phyloP scores from a whole-genome alignment of 2,329 filamentous ascomycete species.

The Beauveria varroae region DNA sequence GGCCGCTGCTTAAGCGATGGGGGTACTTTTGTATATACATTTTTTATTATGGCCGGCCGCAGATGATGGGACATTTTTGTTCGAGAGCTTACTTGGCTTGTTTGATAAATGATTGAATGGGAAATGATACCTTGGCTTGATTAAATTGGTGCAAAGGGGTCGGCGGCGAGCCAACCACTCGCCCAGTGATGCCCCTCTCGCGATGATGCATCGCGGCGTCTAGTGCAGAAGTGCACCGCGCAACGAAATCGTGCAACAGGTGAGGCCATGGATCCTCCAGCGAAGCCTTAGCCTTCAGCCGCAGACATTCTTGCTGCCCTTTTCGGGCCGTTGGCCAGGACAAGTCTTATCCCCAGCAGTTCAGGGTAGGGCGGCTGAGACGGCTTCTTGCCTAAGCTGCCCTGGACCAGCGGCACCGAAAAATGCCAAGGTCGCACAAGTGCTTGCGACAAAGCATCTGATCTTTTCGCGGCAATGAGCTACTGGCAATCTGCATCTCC shows the following conservation, averaged over 20 bases:
- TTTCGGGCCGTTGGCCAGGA: not conserved
- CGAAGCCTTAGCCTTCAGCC: not conserved
- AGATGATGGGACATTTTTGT: not conserved
- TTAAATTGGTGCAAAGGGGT: not conserved
- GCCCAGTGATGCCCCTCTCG: too few relatives aligned
- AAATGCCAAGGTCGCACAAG: not conserved
- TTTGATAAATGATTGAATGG: not conserved
- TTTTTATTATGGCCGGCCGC: not conserved
- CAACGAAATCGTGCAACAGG: not conserved
- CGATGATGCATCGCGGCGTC: too few relatives aligned
- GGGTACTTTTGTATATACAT: constrained; percentile 3
- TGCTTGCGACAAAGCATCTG: not conserved
- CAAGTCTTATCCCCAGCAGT: not conserved
- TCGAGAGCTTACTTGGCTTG: not conserved
- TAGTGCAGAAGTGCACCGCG: too few relatives aligned
- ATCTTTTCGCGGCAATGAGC: not conserved
- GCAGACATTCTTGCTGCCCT: not conserved
- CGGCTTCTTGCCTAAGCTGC: not conserved
- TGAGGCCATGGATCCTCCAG: not conserved
- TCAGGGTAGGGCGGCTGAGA: not conserved
- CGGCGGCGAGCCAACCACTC: too few relatives aligned
- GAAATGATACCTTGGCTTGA: not conserved
- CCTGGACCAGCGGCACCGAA: not conserved
- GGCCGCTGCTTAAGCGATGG: constrained; percentile 40
- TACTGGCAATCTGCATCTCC: not conserved